Evolutionary conservation across 2,329 filamentous ascomycete genomes (phyloP), one percentile per base, ranked within the genome.

Genomic region (Chalaropsis thielavioides): DNA sequence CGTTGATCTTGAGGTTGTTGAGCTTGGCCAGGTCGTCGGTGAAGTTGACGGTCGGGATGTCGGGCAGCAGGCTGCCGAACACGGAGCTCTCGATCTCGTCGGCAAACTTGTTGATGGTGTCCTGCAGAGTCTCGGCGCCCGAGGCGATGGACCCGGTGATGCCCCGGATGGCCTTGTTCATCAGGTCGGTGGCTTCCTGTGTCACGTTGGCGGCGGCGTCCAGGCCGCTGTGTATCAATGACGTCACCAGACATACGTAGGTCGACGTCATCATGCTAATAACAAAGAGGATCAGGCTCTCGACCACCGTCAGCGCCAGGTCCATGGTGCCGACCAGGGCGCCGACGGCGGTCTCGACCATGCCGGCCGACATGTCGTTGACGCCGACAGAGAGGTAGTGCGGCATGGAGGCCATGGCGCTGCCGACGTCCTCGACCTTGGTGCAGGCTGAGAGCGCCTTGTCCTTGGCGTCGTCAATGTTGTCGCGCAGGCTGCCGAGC

Each of bases 351-450:
- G 87, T 85, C 70, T 92, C 89, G 69, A 97, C 86, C 65, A 89
- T 87, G 60, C 81, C 81, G 40, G 90, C 89, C 7, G 90, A 88
- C 70, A 97, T 77, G 67, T 90, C 83, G 76, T 99, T 99, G 73
- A 96, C 86, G 64, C 94, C 94, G 62, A 82, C 79, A 1, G 92
- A 89, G 73, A 97, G 86, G 76, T 96, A 97, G 75, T 96, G 88
- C 66, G 94, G 94, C 91, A 97, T 96, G 44, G 94, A 97, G 46
- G 92, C 94, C 90, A 99, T 92, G 67, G 90, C 83, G 73, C 91
- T 96, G 68, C 92, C 94, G 70, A 95, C 84, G 69, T 90, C 90
- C 77, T 99, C 92, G 60, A 97, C 92, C 73, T 89, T 88, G 66
- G 86, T 90, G 75, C 94, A 99, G 69, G 92, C 91, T 63, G 89